Evolutionary conservation across 495 filamentous ascomycete genomes (phyloP).

Genomic region (Penicillium cataractarum): DNA sequence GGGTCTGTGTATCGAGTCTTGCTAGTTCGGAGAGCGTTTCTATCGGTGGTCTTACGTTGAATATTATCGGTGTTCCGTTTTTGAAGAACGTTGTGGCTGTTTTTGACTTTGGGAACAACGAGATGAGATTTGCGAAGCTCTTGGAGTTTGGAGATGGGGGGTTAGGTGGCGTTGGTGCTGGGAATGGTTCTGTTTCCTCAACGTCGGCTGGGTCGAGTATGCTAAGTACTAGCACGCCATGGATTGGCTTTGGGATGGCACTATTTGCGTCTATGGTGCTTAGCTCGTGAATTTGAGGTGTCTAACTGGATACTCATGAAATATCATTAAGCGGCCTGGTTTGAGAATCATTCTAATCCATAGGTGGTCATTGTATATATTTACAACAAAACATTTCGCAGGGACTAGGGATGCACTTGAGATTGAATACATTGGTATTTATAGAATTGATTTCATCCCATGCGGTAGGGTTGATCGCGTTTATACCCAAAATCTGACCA

Average conservation of each 20-base stretch:
- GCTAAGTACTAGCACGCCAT: background rate
- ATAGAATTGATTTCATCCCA: no score
- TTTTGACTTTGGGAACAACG: slow-evolving; percentile 1
- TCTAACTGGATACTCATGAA: no score
- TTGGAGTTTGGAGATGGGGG: background rate
- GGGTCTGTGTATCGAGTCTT: background rate
- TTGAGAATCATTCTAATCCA: background rate
- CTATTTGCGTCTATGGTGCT: background rate
- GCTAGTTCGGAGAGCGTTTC: background rate
- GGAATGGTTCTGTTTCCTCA: background rate
- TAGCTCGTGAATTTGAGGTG: background rate
- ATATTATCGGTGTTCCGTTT: slow-evolving; percentile 3
- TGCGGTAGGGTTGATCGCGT: no score
- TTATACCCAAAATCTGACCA: background rate
- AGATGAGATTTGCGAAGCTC: slow-evolving; percentile 7
- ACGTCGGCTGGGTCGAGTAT: background rate
- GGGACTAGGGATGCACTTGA: background rate
- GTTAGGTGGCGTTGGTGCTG: background rate
- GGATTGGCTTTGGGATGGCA: background rate
- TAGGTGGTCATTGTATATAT: no score
- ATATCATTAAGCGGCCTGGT: background rate
- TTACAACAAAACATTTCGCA: no score
- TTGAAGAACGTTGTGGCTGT: slow-evolving; percentile 10
- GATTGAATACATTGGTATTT: no score
- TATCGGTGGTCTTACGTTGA: background rate